Percentiles rank a stretch among this genome's conserved stretches.
These are phyloP conservation scores for Penicillium sp. DNA, from an alignment of 2,329 filamentous ascomycete genomes.

Conservation along the genomic window DNA sequence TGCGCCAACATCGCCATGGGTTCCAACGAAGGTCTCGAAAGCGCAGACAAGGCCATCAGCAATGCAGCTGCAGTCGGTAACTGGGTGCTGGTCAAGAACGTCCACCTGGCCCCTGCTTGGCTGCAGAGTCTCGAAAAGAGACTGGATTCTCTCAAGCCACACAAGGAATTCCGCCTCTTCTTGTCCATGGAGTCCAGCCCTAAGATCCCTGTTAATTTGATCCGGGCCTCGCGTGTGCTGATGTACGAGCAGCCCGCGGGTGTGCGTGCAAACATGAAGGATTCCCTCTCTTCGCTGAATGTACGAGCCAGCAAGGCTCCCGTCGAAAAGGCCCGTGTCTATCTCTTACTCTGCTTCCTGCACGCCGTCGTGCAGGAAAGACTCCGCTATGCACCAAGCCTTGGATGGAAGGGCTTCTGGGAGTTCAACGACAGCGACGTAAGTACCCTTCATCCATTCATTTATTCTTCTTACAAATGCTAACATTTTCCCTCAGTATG, in stretches of 20 bases:
- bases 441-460: constrained; percentile 51
- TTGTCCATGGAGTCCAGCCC: constrained; percentile 96
- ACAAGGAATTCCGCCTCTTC: constrained; percentile 90
- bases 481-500: constrained; percentile 63
- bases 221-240: constrained; percentile 87
- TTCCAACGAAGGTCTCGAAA: constrained; percentile 88
- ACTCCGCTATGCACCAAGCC: constrained; percentile 84
- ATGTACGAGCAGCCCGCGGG: constrained; percentile 99
- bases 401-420: constrained; percentile 99
- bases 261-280: constrained; percentile 97
- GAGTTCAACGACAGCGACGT: constrained; percentile 99
- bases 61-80: constrained; percentile 87
- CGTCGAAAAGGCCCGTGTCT: constrained; percentile 85
- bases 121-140: constrained; percentile 96
- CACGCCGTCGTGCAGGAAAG: constrained; percentile 96
- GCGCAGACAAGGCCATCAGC: constrained; percentile 91
- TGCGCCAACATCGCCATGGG: constrained; percentile 99
- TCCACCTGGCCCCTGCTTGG: constrained; percentile 94
- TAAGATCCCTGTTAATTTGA: constrained; percentile 94
- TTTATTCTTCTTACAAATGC: not conserved
- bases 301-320: constrained; percentile 75
- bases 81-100: constrained; percentile 99
- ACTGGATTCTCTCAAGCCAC: constrained; percentile 90
- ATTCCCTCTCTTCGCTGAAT: constrained; percentile 82
- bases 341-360: constrained; percentile 87